Evolutionary conservation across 106 monocot species (phyloP), one percentile per base, ranked within the genome.

Genomic region (Dendrobium catenatum): DNA sequence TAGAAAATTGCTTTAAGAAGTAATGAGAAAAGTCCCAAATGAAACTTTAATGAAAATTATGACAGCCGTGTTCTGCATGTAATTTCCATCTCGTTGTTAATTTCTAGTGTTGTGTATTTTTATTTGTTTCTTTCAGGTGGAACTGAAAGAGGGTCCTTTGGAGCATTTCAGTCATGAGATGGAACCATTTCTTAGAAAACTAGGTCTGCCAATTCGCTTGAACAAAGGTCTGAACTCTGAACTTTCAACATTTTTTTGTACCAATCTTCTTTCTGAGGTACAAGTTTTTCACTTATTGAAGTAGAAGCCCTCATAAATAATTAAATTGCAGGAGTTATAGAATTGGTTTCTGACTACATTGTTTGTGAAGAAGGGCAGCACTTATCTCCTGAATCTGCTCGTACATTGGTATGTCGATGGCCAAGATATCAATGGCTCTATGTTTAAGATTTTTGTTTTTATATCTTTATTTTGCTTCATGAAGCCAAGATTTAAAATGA

Each of bases 301-400:
- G 61, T 5, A n/a, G 61, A 61, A 61, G 58, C 5, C 56, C 26
- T 64, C 49, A 48, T 82, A 43, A n/a, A 75, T 79, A 16, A 55
- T 59, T 11, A 49, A 72, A 64, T 10, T 88, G 55, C 91, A 99
- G 98, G 98, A 31, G 88, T 85, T 19, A 72, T 99, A 11, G 98
- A 98, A 81, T 82, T 98, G 55, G 88, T 98, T 79, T 88, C 98
- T 18, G 98, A 93, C 79, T 88, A 88, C 82, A 86, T 93, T 86
- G 91, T 98, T 0, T 98, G 98, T 83, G 94, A 95, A 76, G 88
- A 89, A 91, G 98, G 98, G 24, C 85, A 81, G 61, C 82, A 84
- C 54, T 16, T 99, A 47, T 95, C 95, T 16, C 98, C 98, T 75
- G 94, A 99, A 87, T 78, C 98, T 70, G 81, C 95, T 78, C 89